Base-by-base conservation (phyloP, 2,329 filamentous ascomycete species). In the Domatiomyces globalis region DNA sequence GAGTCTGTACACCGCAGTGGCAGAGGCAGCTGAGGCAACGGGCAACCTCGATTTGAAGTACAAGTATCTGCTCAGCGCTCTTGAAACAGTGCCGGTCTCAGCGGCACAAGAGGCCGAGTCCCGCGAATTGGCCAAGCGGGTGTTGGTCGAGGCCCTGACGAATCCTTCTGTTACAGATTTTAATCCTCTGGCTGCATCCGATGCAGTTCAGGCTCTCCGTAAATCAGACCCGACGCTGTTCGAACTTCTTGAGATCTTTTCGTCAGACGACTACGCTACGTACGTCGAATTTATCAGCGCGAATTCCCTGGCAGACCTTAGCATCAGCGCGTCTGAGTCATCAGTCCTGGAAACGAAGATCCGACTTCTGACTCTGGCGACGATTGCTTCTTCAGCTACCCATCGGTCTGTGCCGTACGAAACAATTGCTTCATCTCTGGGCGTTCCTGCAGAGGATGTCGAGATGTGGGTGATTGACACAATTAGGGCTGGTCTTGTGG, bases 381-480 rank as follows among this genome's bases (percentile, higher is more conserved):
- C 85, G 59, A 77, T 96, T 58, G 88, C 90, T 18, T 87, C 90
- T 39, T 81, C 84, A 60, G 84, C 84, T 19, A 83, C 85, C 55
- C 86, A 81, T 63, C 85, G 90, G 63, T 87, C 92, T 64, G 84
- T 98, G 49, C 84, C 90, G 55, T 98, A 98, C 72, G 76, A 77
- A 59, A 79, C 79, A 64, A 95, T 98, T 65, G 80, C 85, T 58
- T 84, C 84, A 65, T 84, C 87, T 5, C 80, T 98, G 46, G 84
- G 92, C 69, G 82, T 98, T 51, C 81, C 87, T 45, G 66, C 73
- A 46, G 82, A 85, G 58, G 87, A 96, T 57, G 87, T 96, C 43
- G 92, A 98, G 77, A 85, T 90, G 78, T 98, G 92, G 92, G 87
- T 94, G 60, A 98, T 98, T 64, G 92, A 98, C 68, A 89, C 94